Evolutionary conservation across 1,284 basidiomycete genomes (phyloP), one percentile per base, ranked within the genome.

Genomic region (Trametes hirsuta): DNA sequence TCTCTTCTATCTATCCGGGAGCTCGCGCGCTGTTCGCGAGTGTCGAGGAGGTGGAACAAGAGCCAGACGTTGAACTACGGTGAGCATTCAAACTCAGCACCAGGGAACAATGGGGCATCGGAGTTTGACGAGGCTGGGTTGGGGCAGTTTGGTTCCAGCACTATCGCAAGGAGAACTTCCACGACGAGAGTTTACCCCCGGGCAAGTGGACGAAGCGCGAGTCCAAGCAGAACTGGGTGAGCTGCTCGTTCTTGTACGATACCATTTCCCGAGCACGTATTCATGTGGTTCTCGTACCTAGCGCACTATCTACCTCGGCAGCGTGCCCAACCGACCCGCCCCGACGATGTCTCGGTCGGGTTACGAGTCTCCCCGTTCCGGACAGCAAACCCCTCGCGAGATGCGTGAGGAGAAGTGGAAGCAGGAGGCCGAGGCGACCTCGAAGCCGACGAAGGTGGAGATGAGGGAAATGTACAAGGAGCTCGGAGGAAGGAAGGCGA

Each of bases 401-500:
- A 65, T 87, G 12, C 84, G 85, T 30, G 91, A 93, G 68, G 91
- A 92, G 69, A 82, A 80, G 64, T 93, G 91, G 91, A 78, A 75
- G 42, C 63, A 72, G 41, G 88, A 90, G 67, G 81, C 80, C 1
- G 83, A 88, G 53, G 72, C 75, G 0, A 67, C 77, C 14, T 76
- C 80, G 18, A 79, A 76, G 50, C 90, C 90, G 41, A 83, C 84
- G 40, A 95, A 94, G 75, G 59, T 85, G 1, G 92, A 94, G 73
- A 93, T 94, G 85, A 82, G 94, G 40, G 89, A 89, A 69, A 88
- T 88, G 80, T 96, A 96, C 77, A 95, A 95, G 77, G 90, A 93
- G 55, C 77, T 95, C 8, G 90, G 90, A 18, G 94, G 94, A 10
- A 82, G 94, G 63, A 96, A 95, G 77, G 78, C 85, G 9, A 76